phyloP scores from a whole-genome alignment of 1,284 basidiomycete species.

The Cryptococcus amylolentus region DNA sequence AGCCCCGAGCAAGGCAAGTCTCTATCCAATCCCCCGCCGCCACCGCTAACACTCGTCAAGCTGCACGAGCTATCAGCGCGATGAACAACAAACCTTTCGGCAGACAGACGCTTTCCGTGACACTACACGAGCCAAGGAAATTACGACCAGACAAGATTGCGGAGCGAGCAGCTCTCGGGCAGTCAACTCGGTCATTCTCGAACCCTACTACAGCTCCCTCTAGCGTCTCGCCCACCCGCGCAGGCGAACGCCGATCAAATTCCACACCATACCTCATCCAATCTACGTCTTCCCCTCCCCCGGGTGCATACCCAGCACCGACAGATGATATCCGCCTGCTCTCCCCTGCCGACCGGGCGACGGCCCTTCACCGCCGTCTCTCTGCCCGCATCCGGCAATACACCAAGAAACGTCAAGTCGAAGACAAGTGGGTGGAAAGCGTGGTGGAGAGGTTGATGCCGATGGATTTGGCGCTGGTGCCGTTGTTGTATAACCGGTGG shows the following conservation, averaged over 20 bases:
- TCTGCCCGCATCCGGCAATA: conserved; percentile 11
- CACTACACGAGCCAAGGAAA: conserved; percentile 35
- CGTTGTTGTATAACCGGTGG: conserved; percentile 18
- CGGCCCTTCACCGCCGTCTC: conserved; percentile 14
- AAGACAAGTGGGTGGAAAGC: conserved; percentile 2
- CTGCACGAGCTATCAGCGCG: conserved; percentile 22
- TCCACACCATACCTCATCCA: neutral
- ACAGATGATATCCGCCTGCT: conserved; percentile 26
- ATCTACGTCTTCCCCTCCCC: neutral
- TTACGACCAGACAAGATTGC: conserved; percentile 35
- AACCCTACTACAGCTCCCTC: neutral
- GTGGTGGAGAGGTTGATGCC: conserved; percentile 15
- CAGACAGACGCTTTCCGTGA: conserved; percentile 22
- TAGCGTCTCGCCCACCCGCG: neutral
- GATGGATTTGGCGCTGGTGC: conserved; percentile 28
- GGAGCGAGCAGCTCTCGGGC: conserved; percentile 13
- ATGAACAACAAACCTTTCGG: conserved; percentile 33
- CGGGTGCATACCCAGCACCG: conserved; percentile 6
- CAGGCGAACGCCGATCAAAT: too few species aligned
- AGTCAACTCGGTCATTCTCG: neutral
- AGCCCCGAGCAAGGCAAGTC: conserved; percentile 71
- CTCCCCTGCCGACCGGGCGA: conserved; percentile 17
- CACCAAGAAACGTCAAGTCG: conserved; percentile 5
- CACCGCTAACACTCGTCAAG: conserved; percentile 6
- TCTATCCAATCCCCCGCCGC: neutral